These are phyloP conservation scores for Gaillardinia entomophila DNA, from an alignment of 805 yeast genomes.

Conservation along the genomic window DNA sequence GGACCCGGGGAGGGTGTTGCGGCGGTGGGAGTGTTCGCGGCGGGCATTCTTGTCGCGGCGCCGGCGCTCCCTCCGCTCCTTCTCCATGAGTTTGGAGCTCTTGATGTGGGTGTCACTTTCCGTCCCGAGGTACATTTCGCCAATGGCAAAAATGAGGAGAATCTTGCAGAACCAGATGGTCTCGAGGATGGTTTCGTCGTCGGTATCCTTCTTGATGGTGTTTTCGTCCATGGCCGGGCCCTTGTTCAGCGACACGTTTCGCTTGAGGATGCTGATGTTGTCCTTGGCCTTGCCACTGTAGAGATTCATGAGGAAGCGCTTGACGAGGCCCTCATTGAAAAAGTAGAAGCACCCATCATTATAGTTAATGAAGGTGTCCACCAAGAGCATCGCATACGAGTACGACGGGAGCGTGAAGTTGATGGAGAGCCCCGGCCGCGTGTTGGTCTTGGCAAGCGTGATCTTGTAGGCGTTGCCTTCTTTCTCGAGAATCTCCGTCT, in stretches of 20 bases:
- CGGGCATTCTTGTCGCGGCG: conserved; percentile 11
- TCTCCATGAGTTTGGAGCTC: conserved; percentile 16
- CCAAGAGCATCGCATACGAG: conserved; percentile 66
- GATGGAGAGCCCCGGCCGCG: conserved; percentile 62
- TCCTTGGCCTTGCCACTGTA: conserved; percentile 46
- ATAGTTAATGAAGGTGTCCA: conserved; percentile 71
- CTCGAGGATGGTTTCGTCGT: conserved; percentile 57
- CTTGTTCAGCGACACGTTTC: conserved; percentile 21
- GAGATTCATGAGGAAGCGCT: conserved; percentile 56
- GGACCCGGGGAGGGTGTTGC: conserved; percentile 64
- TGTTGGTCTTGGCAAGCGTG: conserved; percentile 60
- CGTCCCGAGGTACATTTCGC: conserved; percentile 79
- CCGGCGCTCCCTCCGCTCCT: conserved; percentile 2
- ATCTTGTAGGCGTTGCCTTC: conserved; percentile 75
- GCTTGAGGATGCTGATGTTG: conserved; percentile 30
- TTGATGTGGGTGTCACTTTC: conserved; percentile 58
- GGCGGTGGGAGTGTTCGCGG: conserved; percentile 9
- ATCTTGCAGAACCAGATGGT: conserved; percentile 80
- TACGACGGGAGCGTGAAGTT: conserved; percentile 72
- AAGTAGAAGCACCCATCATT: conserved; percentile 83
- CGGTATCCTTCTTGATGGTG: conserved; percentile 36
- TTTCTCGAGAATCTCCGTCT: conserved; percentile 57
- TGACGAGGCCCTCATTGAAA: conserved; percentile 76
- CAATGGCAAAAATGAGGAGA: conserved; percentile 66
- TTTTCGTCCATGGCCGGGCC: conserved; percentile 31